A percentile compares a stretch with the other conserved stretches of the same genome.
Conservation (phyloP, 441 rosid genomes). For the Lagerstroemia fauriei region DNA sequence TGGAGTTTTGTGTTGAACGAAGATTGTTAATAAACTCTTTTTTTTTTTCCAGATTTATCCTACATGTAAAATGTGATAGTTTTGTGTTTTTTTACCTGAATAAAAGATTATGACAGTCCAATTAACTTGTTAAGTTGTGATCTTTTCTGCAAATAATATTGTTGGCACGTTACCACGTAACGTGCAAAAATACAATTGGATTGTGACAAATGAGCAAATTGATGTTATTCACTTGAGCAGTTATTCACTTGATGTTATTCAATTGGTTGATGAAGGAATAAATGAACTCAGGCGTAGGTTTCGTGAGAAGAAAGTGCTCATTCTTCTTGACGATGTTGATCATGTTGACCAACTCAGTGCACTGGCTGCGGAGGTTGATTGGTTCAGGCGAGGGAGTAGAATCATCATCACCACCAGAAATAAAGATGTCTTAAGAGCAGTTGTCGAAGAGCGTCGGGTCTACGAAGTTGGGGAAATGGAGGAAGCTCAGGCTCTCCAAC, state of each 20-base stretch:
- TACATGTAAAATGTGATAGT: no score
- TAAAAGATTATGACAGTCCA: no score
- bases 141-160: constrained; percentile 3
- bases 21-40: no score
- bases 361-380: neutral
- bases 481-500: neutral
- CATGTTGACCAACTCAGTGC: neutral
- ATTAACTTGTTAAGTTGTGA: no score
- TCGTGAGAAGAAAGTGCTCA: neutral
- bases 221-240: neutral
- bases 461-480: constrained; percentile 8
- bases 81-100: no score
- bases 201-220: no score
- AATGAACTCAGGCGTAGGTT: constrained; percentile 4
- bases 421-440: neutral
- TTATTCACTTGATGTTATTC: neutral
- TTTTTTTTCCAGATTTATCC: no score
- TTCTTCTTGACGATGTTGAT: constrained; percentile 19
- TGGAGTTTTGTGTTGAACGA: no score
- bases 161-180: no score
- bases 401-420: constrained; percentile 9
- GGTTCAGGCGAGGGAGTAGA: constrained; percentile 10
- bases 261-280: constrained; percentile 10
- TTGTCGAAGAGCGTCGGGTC: neutral
- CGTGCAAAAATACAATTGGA: constrained; percentile 7